A percentile compares a stretch with the other conserved stretches of the same genome.
These are phyloP conservation scores for Jackrogersella multiformis DNA, from an alignment of 495 filamentous ascomycete species.

Conservation along the genomic window DNA sequence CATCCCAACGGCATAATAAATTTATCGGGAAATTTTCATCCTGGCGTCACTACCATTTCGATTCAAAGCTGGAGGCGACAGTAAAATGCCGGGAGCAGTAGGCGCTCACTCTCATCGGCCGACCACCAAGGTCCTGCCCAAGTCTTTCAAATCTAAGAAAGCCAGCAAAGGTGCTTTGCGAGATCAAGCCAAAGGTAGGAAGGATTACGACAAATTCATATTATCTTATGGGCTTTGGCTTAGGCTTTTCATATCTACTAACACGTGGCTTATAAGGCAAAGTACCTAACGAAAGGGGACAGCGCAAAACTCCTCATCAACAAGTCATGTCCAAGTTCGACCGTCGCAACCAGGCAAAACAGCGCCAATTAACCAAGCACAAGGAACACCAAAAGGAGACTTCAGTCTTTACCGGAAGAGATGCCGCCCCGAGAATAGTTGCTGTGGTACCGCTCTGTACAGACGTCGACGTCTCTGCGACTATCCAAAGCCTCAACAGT, in stretches of 20 bases:
- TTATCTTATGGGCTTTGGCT: background rate
- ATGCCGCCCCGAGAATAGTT: constrained; percentile 90
- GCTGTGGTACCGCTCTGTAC: constrained; percentile 85
- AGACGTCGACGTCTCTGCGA: constrained; percentile 70
- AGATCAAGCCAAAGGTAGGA: constrained; percentile 81
- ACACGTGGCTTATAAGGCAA: constrained; percentile 46
- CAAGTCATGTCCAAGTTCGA: constrained; percentile 97
- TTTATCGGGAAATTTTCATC: constrained; percentile 34
- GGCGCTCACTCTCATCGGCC: constrained; percentile 84
- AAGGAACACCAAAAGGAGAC: constrained; percentile 77
- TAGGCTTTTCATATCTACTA: constrained; percentile 13
- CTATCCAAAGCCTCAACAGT: constrained; percentile 74
- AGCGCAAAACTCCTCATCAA: constrained; percentile 89
- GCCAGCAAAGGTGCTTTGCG: constrained; percentile 87
- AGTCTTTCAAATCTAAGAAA: constrained; percentile 90
- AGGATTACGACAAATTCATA: too few species aligned
- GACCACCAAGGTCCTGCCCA: constrained; percentile 86
- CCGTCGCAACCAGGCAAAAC: constrained; percentile 90
- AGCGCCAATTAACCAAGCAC: constrained; percentile 82
- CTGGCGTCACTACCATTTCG: constrained; percentile 82
- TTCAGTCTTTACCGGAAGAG: constrained; percentile 81
- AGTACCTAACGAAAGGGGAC: constrained; percentile 61
- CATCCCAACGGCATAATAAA: too few species aligned
- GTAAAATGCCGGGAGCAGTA: constrained; percentile 67
- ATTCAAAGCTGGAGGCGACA: constrained; percentile 83